Evolutionary conservation across 1,284 basidiomycete species (phyloP).

Genomic region (Austroboletus novae-zelandiae): DNA sequence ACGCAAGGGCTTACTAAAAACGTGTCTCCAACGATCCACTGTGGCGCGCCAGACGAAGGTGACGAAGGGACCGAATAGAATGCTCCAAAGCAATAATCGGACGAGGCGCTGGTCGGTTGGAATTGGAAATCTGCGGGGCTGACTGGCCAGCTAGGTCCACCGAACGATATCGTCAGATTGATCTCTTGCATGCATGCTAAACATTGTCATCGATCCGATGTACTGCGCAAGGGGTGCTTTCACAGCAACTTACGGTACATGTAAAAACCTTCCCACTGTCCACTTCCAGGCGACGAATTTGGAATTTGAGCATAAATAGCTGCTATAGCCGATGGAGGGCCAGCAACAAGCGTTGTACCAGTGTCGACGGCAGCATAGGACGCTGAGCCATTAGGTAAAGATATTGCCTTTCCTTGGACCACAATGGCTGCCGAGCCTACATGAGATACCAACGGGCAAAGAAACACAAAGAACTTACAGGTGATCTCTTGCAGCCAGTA

Average conservation of each 20-base stretch:
- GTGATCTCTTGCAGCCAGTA: conserved; percentile 44
- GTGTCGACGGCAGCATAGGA: conserved; percentile 51
- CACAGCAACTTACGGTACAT: conserved; percentile 40
- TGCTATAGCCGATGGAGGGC: conserved; percentile 40
- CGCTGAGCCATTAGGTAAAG: conserved; percentile 32
- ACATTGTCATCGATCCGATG: conserved; percentile 10
- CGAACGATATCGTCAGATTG: conserved; percentile 49
- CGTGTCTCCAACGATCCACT: conserved; percentile 31
- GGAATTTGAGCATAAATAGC: conserved; percentile 47
- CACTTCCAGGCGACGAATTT: conserved; percentile 34
- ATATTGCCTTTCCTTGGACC: conserved; percentile 40
- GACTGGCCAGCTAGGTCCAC: conserved; percentile 38
- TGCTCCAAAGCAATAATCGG: conserved; percentile 24
- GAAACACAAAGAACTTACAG: conserved; percentile 6
- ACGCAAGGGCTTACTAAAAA: conserved; percentile 19
- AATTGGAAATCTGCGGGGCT: conserved; percentile 28
- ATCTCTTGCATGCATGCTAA: conserved; percentile 41
- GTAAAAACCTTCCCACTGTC: conserved; percentile 43
- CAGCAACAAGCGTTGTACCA: conserved; percentile 53
- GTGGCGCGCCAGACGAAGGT: conserved; percentile 4
- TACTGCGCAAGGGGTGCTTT: neutral
- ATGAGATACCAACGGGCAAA: neutral
- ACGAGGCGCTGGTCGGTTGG: conserved; percentile 2
- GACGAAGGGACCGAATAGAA: conserved; percentile 23
- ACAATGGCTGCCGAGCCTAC: conserved; percentile 34